phyloP scores from a whole-genome alignment of 257 asterid species.

The Leptodermis oblonga region DNA sequence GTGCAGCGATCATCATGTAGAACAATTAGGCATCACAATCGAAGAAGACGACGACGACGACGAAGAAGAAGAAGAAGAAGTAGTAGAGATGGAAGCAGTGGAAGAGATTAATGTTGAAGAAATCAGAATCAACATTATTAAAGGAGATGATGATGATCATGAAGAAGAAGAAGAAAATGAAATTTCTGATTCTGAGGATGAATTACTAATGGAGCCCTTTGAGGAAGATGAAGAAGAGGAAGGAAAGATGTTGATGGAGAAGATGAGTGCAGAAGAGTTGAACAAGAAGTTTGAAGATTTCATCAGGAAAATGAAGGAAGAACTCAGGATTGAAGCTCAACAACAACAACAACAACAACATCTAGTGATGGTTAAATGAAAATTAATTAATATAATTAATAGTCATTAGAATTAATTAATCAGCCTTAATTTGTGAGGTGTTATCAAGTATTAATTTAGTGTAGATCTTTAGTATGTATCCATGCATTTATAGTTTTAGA shows the following conservation, averaged over 20 bases:
- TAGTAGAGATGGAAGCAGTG: not conserved
- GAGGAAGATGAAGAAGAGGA: conserved; percentile 11
- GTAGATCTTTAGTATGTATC: too few species aligned
- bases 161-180: too few species aligned
- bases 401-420: too few species aligned
- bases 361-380: conserved; percentile 23
- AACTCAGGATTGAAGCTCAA: conserved; percentile 31
- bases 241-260: conserved; percentile 11
- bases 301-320: conserved; percentile 38
- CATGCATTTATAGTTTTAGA: too few species aligned
- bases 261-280: conserved; percentile 31
- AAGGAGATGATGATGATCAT: conserved; percentile 6
- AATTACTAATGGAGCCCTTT: not conserved
- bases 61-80: not conserved
- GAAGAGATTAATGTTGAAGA: not conserved
- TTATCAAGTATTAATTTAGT: too few species aligned
- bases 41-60: not conserved
- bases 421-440: too few species aligned
- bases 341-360: conserved; percentile 26
- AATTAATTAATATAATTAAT: too few species aligned
- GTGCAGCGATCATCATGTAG: not conserved
- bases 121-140: not conserved
- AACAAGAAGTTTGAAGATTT: conserved; percentile 41
- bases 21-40: not conserved
- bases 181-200: not conserved